These are phyloP conservation scores for Glycyrrhiza uralensis DNA, from an alignment of 306 rosid species.

Conservation along the genomic window DNA sequence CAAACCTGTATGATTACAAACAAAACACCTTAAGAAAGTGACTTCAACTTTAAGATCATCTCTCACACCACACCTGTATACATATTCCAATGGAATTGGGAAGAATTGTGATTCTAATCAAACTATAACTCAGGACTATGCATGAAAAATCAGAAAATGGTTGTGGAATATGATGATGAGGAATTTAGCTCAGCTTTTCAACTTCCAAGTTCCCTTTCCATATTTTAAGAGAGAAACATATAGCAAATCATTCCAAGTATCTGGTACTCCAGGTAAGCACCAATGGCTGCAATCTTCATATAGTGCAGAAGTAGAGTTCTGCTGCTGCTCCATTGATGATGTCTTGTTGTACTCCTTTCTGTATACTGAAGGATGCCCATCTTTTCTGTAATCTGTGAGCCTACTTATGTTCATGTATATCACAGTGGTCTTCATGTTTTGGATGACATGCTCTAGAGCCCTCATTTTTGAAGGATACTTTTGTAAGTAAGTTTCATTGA, in stretches of 20 bases:
- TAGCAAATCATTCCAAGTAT: constrained; percentile 51
- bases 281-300: constrained; percentile 69
- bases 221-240: constrained; percentile 40
- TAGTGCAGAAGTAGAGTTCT: constrained; percentile 26
- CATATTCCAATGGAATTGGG: background rate
- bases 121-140: constrained; percentile 10
- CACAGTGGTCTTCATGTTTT: constrained; percentile 64
- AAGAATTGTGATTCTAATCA: background rate
- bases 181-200: constrained; percentile 20
- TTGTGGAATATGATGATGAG: background rate
- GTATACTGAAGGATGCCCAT: constrained; percentile 84
- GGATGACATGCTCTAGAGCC: constrained; percentile 61
- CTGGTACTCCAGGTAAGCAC: constrained; percentile 69
- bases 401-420: constrained; percentile 75
- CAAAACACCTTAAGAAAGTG: background rate
- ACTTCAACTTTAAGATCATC: background rate
- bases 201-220: constrained; percentile 41
- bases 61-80: background rate
- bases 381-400: constrained; percentile 88
- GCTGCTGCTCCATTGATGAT: constrained; percentile 30
- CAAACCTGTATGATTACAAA: too few relatives aligned
- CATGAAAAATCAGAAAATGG: background rate
- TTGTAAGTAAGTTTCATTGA: constrained; percentile 40
- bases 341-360: constrained; percentile 42
- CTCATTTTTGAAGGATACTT: constrained; percentile 87